These are phyloP conservation scores for Didymosphaeria variabile DNA, from an alignment of 2,329 filamentous ascomycete genomes.

Conservation along the genomic window DNA sequence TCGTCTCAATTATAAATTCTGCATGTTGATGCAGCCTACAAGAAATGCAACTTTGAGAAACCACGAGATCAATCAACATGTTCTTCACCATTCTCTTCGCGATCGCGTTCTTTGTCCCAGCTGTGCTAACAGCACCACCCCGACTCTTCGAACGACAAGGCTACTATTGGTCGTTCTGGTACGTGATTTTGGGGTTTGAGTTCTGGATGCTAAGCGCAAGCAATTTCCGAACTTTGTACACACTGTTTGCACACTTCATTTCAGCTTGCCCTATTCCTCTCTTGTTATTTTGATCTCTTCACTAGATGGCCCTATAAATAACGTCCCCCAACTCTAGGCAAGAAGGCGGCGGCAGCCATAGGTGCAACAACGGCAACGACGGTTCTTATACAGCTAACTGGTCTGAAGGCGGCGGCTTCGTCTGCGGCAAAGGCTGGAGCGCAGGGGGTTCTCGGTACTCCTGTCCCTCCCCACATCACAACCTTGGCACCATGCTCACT, in stretches of 20 bases:
- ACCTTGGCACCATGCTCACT: not conserved
- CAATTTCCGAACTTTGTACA: too few relatives aligned
- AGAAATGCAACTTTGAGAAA: not conserved
- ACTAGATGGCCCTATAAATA: too few relatives aligned
- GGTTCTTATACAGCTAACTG: conserved; percentile 20
- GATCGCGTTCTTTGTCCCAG: not conserved
- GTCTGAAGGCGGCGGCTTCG: conserved; percentile 21
- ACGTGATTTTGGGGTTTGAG: too few relatives aligned
- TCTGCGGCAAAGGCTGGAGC: conserved; percentile 24
- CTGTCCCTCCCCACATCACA: not conserved
- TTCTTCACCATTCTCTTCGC: conserved; percentile 5
- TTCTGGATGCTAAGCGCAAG: too few relatives aligned
- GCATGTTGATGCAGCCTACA: not conserved
- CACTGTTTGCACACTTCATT: too few relatives aligned
- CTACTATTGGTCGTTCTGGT: conserved; percentile 15
- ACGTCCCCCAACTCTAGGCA: not conserved
- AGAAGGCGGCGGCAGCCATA: conserved; percentile 13
- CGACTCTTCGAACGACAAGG: conserved; percentile 13
- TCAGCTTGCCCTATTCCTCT: too few relatives aligned
- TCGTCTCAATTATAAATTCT: conserved; percentile 10
- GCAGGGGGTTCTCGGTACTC: conserved; percentile 19
- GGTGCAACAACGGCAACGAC: conserved; percentile 15
- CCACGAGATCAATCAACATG: not conserved
- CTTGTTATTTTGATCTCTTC: too few relatives aligned
- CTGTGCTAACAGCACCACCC: not conserved